phyloP scores from a whole-genome alignment of 257 asterid species.

The Solanum ossicruentum region DNA sequence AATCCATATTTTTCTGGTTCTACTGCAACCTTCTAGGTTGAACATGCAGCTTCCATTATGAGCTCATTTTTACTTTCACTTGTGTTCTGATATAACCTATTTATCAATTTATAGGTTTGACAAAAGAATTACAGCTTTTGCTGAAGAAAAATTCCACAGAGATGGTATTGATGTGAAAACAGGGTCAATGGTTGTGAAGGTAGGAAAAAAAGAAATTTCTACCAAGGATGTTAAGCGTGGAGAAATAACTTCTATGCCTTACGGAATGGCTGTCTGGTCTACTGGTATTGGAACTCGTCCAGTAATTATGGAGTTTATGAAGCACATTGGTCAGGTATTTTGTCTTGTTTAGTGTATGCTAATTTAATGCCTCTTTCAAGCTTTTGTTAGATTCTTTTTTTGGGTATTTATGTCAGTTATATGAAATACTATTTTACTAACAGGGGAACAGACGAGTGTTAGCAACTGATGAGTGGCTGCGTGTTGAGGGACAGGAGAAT shows the following conservation, averaged over 20 bases:
- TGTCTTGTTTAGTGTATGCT: background rate
- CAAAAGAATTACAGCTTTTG: constrained; percentile 90
- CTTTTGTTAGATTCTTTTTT: background rate
- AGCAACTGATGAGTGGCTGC: constrained; percentile 93
- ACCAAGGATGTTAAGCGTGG: constrained; percentile 73
- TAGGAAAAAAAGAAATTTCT: constrained; percentile 71
- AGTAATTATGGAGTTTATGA: constrained; percentile 74
- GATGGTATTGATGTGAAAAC: constrained; percentile 84
- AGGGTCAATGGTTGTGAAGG: constrained; percentile 87
- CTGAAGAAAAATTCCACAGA: constrained; percentile 78
- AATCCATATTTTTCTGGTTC: background rate
- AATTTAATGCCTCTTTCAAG: background rate
- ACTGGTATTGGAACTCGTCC: constrained; percentile 98
- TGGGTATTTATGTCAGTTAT: background rate
- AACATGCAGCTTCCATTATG: background rate
- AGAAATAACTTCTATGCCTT: constrained; percentile 52
- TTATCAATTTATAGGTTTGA: constrained; percentile 61
- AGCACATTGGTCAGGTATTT: constrained; percentile 86
- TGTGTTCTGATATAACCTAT: background rate
- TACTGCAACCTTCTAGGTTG: background rate
- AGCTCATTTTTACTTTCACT: background rate
- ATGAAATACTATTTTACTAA: background rate
- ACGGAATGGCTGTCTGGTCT: constrained; percentile 98
- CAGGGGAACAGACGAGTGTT: constrained; percentile 76
- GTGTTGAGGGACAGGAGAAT: constrained; percentile 62